Base-by-base conservation (phyloP, 1,284 basidiomycete species). In the Exobasidium rhododendri region DNA sequence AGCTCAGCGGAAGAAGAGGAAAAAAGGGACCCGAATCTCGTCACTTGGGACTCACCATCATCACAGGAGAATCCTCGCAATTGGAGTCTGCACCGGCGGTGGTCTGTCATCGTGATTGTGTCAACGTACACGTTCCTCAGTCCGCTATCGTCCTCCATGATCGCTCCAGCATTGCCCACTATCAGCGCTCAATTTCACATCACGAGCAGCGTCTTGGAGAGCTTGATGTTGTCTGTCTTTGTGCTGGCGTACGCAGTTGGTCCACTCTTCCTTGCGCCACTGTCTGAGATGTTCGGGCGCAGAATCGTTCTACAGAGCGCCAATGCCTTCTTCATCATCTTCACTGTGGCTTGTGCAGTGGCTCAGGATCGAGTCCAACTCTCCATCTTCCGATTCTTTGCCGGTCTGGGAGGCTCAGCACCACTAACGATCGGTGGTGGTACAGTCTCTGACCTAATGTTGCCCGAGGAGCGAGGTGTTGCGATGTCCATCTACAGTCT, bases 51-150 rank as follows among this genome's bases (percentile, higher is more conserved):
- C 56, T 85, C 85, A 0, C 84, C 84, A 0, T 79, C 85, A 52
- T 86, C 88, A 77, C 85, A 84, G 2, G 77, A 78, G 20, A 88
- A 89, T 75, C 88, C 88, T 0, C 85, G 85, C 74, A 88, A 89
- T 78, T 89, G 88, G 88, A 71, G 81, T 0, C 83, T 81, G 63
- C 79, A 79, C 46, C 82, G 83, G 62, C 88, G 88, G 82, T 86
- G 87, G 85, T 82, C 83, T 1, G 85, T 86, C 0, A 87, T 86
- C 32, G 51, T 47, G 0, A 58, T 76, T 20, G 75, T 74, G 2
- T 69, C 69, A 2, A 53, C 59, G 20, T 78, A 74, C 51, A 75
- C 75, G 2, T 62, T 77, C 10, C 62, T 78, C 29, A 67, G 67
- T 6, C 77, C 77, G 1, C 60, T 73, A 29, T 64, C 72, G 3